These are phyloP conservation scores for Penicillium roqueforti DNA, from an alignment of 495 filamentous ascomycete species.

Conservation along the genomic window DNA sequence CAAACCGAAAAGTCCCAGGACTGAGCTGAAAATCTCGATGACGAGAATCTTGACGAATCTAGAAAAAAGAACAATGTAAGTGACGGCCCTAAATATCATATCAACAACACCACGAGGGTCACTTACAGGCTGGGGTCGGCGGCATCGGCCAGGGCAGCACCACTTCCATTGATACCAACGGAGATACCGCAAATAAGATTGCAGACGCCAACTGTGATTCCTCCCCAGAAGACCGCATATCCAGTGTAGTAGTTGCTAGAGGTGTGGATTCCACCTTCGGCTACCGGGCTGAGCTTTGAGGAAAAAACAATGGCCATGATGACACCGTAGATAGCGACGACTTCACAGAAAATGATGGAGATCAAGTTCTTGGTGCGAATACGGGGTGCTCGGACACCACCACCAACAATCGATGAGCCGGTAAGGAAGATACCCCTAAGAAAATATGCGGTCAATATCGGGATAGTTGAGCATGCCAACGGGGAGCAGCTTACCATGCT, in stretches of 20 bases:
- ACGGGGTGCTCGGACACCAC: conserved; percentile 89
- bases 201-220: conserved; percentile 88
- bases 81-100: conserved; percentile 1
- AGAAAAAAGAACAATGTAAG: conserved; percentile 20
- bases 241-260: conserved; percentile 86
- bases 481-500: conserved; percentile 70
- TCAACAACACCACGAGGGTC: conserved; percentile 1
- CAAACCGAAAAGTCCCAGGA: conserved; percentile 94
- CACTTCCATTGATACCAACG: conserved; percentile 96
- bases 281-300: conserved; percentile 64
- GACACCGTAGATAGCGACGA: conserved; percentile 99
- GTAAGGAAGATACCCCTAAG: conserved; percentile 98
- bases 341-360: conserved; percentile 99
- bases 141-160: conserved; percentile 93
- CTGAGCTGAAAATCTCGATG: conserved; percentile 98
- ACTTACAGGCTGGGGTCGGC: conserved; percentile 86
- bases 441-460: conserved; percentile 25
- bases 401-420: conserved; percentile 96
- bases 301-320: conserved; percentile 99
- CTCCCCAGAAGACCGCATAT: conserved; percentile 93
- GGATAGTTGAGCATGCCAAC: not conserved
- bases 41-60: conserved; percentile 99
- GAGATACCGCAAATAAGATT: conserved; percentile 95
- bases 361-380: conserved; percentile 99
- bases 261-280: conserved; percentile 52